Evolutionary conservation across 805 yeast genomes (phyloP).

Genomic region (Nakazawaea ambrosiae): DNA sequence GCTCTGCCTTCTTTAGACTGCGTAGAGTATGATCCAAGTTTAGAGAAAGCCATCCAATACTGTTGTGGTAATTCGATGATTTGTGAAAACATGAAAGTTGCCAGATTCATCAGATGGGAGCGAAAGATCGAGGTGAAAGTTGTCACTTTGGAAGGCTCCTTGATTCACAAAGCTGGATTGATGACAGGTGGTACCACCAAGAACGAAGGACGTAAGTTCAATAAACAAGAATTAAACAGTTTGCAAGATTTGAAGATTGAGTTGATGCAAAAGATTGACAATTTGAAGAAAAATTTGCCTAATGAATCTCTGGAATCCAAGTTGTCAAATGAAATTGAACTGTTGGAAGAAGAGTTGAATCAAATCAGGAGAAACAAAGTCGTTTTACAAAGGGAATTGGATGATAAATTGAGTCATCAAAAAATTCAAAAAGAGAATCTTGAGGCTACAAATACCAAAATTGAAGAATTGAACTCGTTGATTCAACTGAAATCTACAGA

Average conservation of each 20-base stretch:
- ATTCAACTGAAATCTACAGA: conserved; percentile 9
- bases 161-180: conserved; percentile 78
- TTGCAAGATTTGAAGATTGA: conserved; percentile 46
- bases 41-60: conserved; percentile 73
- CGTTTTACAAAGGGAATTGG: conserved; percentile 20
- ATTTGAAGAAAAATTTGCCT: conserved; percentile 37
- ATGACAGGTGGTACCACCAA: conserved; percentile 84
- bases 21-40: conserved; percentile 56
- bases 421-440: conserved; percentile 34
- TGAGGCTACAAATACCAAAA: conserved; percentile 13
- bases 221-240: conserved; percentile 54
- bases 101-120: conserved; percentile 69
- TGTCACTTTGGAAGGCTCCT: conserved; percentile 78
- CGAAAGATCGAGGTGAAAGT: conserved; percentile 50
- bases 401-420: conserved; percentile 38
- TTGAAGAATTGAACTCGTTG: conserved; percentile 16
- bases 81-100: conserved; percentile 63
- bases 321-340: conserved; percentile 47
- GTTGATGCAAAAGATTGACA: conserved; percentile 36
- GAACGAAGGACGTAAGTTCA: conserved; percentile 58
- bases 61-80: conserved; percentile 76
- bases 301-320: conserved; percentile 50
- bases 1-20: conserved; percentile 73
- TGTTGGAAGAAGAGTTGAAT: conserved; percentile 29
- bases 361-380: conserved; percentile 20